Evolutionary conservation across 2,329 filamentous ascomycete genomes (phyloP).

Genomic region (Madurella mycetomatis): DNA sequence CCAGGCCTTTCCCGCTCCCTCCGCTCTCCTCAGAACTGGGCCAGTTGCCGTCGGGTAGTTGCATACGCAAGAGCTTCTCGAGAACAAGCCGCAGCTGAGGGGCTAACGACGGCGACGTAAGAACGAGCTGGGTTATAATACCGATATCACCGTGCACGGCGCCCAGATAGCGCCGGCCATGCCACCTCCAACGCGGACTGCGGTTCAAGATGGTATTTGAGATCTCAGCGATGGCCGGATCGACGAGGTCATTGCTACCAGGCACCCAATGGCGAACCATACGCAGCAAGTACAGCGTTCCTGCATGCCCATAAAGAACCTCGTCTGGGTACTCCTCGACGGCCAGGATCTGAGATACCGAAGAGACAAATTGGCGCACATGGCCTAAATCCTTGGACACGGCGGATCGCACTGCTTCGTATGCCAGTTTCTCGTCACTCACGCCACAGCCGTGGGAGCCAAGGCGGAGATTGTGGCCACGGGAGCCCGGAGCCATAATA

Average conservation of each 20-base stretch:
- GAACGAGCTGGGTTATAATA: constrained; percentile 65
- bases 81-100: constrained; percentile 50
- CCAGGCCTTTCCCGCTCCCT: constrained; percentile 31
- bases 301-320: constrained; percentile 62
- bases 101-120: constrained; percentile 52
- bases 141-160: constrained; percentile 65
- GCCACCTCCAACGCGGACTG: constrained; percentile 57
- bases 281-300: constrained; percentile 63
- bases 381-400: constrained; percentile 36
- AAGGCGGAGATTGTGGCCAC: constrained; percentile 31
- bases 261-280: constrained; percentile 56
- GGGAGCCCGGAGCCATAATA: constrained; percentile 35
- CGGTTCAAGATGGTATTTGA: constrained; percentile 55
- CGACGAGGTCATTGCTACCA: constrained; percentile 43
- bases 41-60: constrained; percentile 41
- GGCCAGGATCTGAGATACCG: constrained; percentile 33
- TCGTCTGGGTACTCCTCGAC: constrained; percentile 50
- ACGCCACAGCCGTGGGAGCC: constrained; percentile 46
- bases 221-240: constrained; percentile 52
- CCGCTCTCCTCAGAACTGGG: constrained; percentile 20
- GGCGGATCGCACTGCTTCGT: constrained; percentile 42
- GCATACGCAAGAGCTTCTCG: constrained; percentile 52
- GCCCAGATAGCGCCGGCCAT: constrained; percentile 58
- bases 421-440: constrained; percentile 45
- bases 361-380: constrained; percentile 39